Conservation (phyloP, 2,329 filamentous ascomycete genomes). For the Aspergillus alliaceus region DNA sequence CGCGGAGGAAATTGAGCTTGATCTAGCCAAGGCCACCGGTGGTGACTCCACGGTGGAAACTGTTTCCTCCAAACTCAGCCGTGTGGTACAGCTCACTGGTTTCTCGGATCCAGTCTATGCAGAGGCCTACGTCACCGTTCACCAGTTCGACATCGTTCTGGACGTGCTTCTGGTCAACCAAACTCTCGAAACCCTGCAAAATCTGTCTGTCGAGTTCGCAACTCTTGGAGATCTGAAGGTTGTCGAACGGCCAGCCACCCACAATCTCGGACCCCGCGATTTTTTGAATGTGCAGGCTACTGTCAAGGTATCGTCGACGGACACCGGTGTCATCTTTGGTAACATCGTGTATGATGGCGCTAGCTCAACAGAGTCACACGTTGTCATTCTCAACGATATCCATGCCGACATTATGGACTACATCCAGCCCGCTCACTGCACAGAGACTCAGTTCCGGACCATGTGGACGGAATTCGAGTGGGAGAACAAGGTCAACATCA, state of each 20-base stretch:
- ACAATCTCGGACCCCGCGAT: slow-evolving; percentile 91
- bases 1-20: slow-evolving; percentile 80
- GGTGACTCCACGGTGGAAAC: slow-evolving; percentile 84
- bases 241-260: slow-evolving; percentile 91
- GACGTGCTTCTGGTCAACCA: slow-evolving; percentile 97
- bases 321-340: slow-evolving; percentile 97
- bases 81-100: slow-evolving; percentile 94
- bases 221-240: slow-evolving; percentile 97
- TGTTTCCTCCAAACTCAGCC: slow-evolving; percentile 87
- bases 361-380: slow-evolving; percentile 87
- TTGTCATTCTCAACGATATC: slow-evolving; percentile 96
- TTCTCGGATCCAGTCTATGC: slow-evolving; percentile 98
- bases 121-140: slow-evolving; percentile 98
- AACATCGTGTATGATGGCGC: slow-evolving; percentile 97
- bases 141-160: slow-evolving; percentile 97
- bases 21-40: slow-evolving; percentile 90
- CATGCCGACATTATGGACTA: slow-evolving; percentile 99
- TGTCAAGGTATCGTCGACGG: slow-evolving; percentile 96
- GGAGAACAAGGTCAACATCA: slow-evolving; percentile 99
- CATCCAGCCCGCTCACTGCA: slow-evolving; percentile 94
- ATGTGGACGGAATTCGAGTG: slow-evolving; percentile 99
- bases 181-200: slow-evolving; percentile 93
- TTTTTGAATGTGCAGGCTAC: slow-evolving; percentile 98
- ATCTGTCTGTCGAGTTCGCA: slow-evolving; percentile 97
- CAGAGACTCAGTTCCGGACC: slow-evolving; percentile 97